These are phyloP conservation scores for Tulasnella sp. DNA, from an alignment of 768 basidiomycete species.

Conservation along the genomic window DNA sequence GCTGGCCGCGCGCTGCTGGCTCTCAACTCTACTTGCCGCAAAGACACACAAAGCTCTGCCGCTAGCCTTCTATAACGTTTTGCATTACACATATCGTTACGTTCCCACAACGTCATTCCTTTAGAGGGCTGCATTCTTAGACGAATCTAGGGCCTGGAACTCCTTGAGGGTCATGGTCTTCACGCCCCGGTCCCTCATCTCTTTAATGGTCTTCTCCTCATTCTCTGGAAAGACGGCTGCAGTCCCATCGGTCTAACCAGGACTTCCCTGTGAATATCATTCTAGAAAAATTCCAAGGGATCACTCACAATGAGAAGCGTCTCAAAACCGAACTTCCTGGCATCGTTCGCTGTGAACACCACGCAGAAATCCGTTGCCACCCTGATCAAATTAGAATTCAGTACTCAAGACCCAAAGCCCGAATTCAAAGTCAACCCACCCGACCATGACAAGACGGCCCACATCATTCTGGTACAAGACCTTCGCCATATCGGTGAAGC, in stretches of 20 bases:
- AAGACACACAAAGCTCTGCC: no score
- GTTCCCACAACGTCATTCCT: no score
- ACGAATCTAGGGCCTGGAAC: neutral
- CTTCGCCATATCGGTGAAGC: slow-evolving; percentile 39
- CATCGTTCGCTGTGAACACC: slow-evolving; percentile 45
- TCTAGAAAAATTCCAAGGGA: neutral
- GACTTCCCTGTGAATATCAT: no score
- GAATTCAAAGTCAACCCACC: slow-evolving; percentile 20
- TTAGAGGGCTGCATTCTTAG: neutral
- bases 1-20: no score
- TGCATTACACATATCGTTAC: no score
- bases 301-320: slow-evolving; percentile 18
- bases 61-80: no score
- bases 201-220: slow-evolving; percentile 1
- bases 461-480: slow-evolving; percentile 36
- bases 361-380: slow-evolving; percentile 78
- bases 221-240: neutral
- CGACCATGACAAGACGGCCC: slow-evolving; percentile 51
- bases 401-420: slow-evolving; percentile 20
- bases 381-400: no score
- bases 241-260: neutral
- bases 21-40: no score
- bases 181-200: slow-evolving; percentile 2
- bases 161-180: neutral
- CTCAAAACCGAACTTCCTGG: slow-evolving; percentile 38